These are phyloP conservation scores for Collybia mongolica DNA, from an alignment of 768 basidiomycete species.

Conservation along the genomic window DNA sequence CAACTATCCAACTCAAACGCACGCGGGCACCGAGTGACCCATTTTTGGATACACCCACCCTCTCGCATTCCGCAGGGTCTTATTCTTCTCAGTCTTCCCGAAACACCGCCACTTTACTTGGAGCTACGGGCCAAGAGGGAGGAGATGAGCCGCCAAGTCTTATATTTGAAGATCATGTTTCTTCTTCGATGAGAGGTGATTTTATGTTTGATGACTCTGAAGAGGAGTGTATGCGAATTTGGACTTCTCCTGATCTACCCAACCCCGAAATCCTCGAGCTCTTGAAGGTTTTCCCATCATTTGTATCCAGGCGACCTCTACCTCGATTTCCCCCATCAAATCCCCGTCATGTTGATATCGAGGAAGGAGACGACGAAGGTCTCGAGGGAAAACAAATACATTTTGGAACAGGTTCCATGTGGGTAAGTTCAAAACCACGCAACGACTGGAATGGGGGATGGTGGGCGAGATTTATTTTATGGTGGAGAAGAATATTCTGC, in stretches of 20 bases:
- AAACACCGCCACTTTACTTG: conserved; percentile 28
- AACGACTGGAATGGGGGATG: conserved; percentile 68
- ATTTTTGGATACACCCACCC: conserved; percentile 65
- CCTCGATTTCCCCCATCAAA: conserved; percentile 63
- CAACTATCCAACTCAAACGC: conserved; percentile 55
- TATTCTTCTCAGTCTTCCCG: conserved; percentile 50
- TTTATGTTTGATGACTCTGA: conserved; percentile 25
- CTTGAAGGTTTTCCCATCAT: conserved; percentile 73
- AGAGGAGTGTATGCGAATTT: conserved; percentile 66
- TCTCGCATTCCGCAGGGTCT: conserved; percentile 54
- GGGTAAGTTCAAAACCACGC: conserved; percentile 64
- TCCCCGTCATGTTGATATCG: conserved; percentile 53
- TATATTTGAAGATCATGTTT: conserved; percentile 32
- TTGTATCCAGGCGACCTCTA: conserved; percentile 65
- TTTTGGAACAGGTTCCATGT: conserved; percentile 84
- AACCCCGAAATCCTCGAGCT: conserved; percentile 74
- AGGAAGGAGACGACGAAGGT: conserved; percentile 64
- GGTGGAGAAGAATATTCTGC: conserved; percentile 82
- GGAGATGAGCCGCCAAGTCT: conserved; percentile 42
- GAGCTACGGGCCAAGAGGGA: conserved; percentile 26
- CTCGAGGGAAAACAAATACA: conserved; percentile 56
- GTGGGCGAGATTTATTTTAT: conserved; percentile 70
- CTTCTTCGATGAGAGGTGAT: conserved; percentile 28
- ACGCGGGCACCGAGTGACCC: conserved; percentile 77
- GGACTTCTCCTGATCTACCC: conserved; percentile 78